Evolutionary conservation across 139 green algal genomes (phyloP), one percentile per base, ranked within the genome.

Genomic region (Coelastrella sp.): DNA sequence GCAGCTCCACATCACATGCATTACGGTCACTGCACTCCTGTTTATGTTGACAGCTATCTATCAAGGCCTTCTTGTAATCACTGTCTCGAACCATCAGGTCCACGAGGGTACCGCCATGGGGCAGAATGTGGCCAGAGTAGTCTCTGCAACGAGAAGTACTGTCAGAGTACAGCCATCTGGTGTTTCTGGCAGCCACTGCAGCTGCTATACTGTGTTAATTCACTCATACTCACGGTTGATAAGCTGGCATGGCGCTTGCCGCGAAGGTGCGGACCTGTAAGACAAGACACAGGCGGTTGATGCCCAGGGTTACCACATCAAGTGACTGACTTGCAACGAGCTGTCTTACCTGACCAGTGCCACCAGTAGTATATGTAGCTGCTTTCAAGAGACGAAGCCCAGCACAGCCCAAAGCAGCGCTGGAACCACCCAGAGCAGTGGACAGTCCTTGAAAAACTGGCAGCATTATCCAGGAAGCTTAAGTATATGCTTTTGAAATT

Each of bases 1-100:
- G 91, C 60, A 98, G 95, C 92, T 98, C 96, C 25, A 98, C 93
- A 63, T 98, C 96, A 87, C 96, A 98, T 3, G 96, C 96, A 82
- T 97, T 96, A 32, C 96, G 89, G 77, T 98, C 95, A 41, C 84
- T 94, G 40, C 94, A 94, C 88, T 98, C 88, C 51, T 91, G 83
- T 38, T 79, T 75, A 78, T 88, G 83, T 8, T 85, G 73, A 77
- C 86, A 88, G 30, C 83, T 89, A 27, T 71, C 86, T 1, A 91
- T 85, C 5, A 95, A 86, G 7, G 85, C 86, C 35, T 79, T 41
- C 60, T 90, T 83, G 76, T 92, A 30, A 17, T 87, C 82, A 8
- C 75, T 34, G 3, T 91, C 87, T 2, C 69, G 77, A 17, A 96
- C 81, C 87, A 97, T 92, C 34, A 96, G 89, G 79, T 97, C 85